phyloP scores from a whole-genome alignment of 805 yeast species.

The Starmerella stigmatis region DNA sequence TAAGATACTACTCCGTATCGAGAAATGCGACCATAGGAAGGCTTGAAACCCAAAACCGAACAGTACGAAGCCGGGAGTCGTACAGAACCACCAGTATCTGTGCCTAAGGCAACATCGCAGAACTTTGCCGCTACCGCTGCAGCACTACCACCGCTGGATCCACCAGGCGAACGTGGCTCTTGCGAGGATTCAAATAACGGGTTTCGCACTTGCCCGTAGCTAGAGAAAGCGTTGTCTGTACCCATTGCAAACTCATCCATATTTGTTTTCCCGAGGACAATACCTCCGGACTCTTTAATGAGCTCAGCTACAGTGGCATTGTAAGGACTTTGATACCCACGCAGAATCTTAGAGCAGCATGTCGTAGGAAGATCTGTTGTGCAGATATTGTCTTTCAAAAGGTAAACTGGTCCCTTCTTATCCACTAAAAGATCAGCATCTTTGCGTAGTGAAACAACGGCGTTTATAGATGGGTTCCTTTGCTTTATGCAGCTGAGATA shows the following conservation, averaged over 20 bases:
- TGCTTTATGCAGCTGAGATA: constrained; percentile 25
- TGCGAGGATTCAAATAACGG: constrained; percentile 34
- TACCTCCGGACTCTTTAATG: constrained; percentile 41
- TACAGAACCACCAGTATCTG: constrained; percentile 97
- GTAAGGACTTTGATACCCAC: constrained; percentile 58
- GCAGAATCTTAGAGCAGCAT: constrained; percentile 60
- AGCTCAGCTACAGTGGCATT: constrained; percentile 61
- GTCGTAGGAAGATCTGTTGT: constrained; percentile 61
- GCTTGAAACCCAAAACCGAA: constrained; percentile 79
- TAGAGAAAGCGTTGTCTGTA: constrained; percentile 31
- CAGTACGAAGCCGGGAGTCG: constrained; percentile 85
- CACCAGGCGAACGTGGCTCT: constrained; percentile 51
- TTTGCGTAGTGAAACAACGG: constrained; percentile 25
- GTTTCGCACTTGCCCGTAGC: constrained; percentile 30
- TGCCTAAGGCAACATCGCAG: constrained; percentile 72
- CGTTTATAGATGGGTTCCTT: constrained; percentile 26
- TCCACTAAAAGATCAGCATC: constrained; percentile 10
- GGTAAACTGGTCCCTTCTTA: constrained; percentile 28
- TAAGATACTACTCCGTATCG: constrained; percentile 87
- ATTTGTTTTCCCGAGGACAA: constrained; percentile 66
- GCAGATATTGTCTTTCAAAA: constrained; percentile 72
- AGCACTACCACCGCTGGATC: constrained; percentile 94
- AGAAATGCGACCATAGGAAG: constrained; percentile 83
- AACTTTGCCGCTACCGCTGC: constrained; percentile 71
- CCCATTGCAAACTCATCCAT: constrained; percentile 99